Conservation (phyloP, 2,329 filamentous ascomycete species). For the Aspergillus brasiliensis region DNA sequence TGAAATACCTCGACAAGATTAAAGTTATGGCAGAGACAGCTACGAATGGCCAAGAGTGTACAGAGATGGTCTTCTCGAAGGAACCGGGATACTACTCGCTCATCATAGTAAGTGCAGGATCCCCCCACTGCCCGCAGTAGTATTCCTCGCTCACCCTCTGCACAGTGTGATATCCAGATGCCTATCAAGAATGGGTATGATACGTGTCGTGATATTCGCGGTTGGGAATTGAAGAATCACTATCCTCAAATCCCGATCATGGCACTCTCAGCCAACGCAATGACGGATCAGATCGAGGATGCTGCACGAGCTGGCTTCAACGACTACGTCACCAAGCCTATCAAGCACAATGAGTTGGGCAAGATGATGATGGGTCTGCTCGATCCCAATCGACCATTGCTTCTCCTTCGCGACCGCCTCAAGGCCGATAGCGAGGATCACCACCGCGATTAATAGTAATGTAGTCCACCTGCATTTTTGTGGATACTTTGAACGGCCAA, state of each 20-base stretch:
- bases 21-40: conserved; percentile 50
- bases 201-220: conserved; percentile 49
- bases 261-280: conserved; percentile 53
- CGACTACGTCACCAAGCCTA: conserved; percentile 54
- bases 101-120: conserved; percentile 46
- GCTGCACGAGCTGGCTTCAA: conserved; percentile 52
- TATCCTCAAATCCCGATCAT: conserved; percentile 52
- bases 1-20: conserved; percentile 52
- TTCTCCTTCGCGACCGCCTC: conserved; percentile 46
- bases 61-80: conserved; percentile 50
- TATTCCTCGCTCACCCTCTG: background rate
- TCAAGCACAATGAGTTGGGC: conserved; percentile 52
- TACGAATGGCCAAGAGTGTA: conserved; percentile 50
- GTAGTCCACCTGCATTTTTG: background rate
- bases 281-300: conserved; percentile 52
- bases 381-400: conserved; percentile 44
- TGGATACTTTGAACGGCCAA: background rate
- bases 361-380: conserved; percentile 54
- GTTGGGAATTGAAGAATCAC: conserved; percentile 49
- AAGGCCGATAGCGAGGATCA: conserved; percentile 24
- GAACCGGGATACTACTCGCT: conserved; percentile 52
- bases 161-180: conserved; percentile 54
- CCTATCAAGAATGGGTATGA: conserved; percentile 53
- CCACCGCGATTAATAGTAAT: conserved; percentile 17
- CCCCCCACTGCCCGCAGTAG: background rate